Conservation (phyloP, 2,329 filamentous ascomycete genomes). For the Aspergillus unguis region DNA sequence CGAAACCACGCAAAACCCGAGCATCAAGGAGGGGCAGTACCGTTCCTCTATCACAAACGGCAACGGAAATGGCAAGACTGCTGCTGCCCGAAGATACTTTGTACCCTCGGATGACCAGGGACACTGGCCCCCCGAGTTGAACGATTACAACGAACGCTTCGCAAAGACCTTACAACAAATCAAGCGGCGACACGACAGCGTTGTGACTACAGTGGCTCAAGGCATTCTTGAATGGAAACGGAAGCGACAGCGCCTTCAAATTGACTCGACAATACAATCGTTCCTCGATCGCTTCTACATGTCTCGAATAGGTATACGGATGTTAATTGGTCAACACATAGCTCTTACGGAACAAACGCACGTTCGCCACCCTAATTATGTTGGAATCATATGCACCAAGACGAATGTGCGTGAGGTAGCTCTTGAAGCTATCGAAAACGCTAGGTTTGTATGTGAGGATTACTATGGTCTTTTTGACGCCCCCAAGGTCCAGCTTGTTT, state of each 20-base stretch:
- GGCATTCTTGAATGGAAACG: conserved; percentile 98
- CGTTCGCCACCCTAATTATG: conserved; percentile 85
- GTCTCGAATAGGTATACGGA: conserved; percentile 97
- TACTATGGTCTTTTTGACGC: conserved; percentile 97
- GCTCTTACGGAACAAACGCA: conserved; percentile 91
- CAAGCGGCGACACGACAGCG: conserved; percentile 92
- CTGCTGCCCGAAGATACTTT: conserved; percentile 70
- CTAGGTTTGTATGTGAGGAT: conserved; percentile 97
- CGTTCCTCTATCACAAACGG: conserved; percentile 48
- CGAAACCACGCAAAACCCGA: conserved; percentile 85
- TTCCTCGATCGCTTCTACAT: conserved; percentile 99
- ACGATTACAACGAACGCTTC: conserved; percentile 91
- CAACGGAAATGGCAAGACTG: conserved; percentile 51
- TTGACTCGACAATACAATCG: conserved; percentile 93
- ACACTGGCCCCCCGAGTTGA: conserved; percentile 90
- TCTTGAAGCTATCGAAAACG: conserved; percentile 96
- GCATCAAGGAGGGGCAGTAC: conserved; percentile 80
- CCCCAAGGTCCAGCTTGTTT: conserved; percentile 93
- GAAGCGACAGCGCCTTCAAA: conserved; percentile 93
- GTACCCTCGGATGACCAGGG: conserved; percentile 81
- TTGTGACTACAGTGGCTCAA: conserved; percentile 96
- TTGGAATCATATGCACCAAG: conserved; percentile 98
- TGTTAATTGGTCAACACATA: conserved; percentile 98
- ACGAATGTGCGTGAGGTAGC: conserved; percentile 94
- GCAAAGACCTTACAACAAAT: conserved; percentile 86